Percentiles rank a stretch among this genome's conserved stretches.
Conservation (phyloP, 768 basidiomycete species). For the Gymnopilus junonius region DNA sequence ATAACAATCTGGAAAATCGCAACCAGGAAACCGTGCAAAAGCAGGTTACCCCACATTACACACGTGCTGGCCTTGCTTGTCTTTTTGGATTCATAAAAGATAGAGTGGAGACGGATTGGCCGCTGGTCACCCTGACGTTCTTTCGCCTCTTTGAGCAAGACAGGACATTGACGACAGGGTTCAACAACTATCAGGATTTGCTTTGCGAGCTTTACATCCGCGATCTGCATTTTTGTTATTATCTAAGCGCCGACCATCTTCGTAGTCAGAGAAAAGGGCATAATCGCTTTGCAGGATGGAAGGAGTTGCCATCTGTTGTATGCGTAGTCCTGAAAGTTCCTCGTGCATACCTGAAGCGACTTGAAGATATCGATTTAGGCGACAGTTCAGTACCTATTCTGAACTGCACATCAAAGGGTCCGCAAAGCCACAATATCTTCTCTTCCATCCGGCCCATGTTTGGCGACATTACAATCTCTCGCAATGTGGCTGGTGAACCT, state of each 20-base stretch:
- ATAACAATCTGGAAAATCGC: conserved; percentile 6
- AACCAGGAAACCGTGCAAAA: conserved; percentile 10
- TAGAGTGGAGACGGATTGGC: conserved; percentile 46
- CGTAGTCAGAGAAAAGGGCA: conserved; percentile 10
- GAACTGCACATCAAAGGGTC: conserved; percentile 26
- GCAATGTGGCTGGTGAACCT: not conserved
- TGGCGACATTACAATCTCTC: conserved; percentile 19
- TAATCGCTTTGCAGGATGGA: conserved; percentile 36
- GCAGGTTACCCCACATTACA: conserved; percentile 44
- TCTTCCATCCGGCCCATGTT: conserved; percentile 27
- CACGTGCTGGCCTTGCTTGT: conserved; percentile 48
- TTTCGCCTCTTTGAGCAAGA: conserved; percentile 28
- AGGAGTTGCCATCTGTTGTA: conserved; percentile 38
- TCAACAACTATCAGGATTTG: conserved; percentile 43
- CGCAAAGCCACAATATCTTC: conserved; percentile 28
- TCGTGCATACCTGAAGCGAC: conserved; percentile 25
- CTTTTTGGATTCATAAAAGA: conserved; percentile 46
- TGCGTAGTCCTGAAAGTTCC: conserved; percentile 42
- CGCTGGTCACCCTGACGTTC: conserved; percentile 38
- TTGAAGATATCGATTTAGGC: conserved; percentile 24
- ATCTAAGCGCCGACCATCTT: conserved; percentile 11
- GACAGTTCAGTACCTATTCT: conserved; percentile 12
- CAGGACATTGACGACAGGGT: conserved; percentile 28
- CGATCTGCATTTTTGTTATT: conserved; percentile 25
- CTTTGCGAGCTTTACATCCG: conserved; percentile 39